Conservation (phyloP, 2,329 filamentous ascomycete genomes). For the Phialophora verrucosa region DNA sequence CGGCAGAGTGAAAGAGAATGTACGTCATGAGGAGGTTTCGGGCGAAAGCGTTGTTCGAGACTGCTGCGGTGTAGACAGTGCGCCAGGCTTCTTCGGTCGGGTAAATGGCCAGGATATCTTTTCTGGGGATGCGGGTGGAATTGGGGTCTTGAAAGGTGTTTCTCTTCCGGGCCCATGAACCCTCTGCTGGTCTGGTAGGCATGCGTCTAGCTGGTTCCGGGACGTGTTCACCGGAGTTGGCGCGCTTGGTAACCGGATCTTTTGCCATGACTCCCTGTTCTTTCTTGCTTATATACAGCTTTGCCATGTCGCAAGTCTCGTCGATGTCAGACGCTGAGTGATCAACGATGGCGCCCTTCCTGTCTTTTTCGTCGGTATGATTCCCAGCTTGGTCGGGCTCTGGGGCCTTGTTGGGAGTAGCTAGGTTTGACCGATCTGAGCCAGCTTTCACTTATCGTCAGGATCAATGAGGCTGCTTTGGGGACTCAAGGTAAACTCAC, state of each 20-base stretch:
- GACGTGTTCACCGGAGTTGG: background rate
- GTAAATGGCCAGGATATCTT: constrained; percentile 18
- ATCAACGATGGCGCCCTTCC: background rate
- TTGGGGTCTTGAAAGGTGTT: constrained; percentile 10
- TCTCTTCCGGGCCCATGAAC: background rate
- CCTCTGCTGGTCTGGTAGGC: background rate
- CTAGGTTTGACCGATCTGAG: background rate
- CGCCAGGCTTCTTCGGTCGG: constrained; percentile 11
- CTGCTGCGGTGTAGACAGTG: background rate
- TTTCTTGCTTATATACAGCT: background rate
- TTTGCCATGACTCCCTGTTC: background rate
- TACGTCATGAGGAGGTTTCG: constrained; percentile 8
- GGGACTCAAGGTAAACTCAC: background rate
- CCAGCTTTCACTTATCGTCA: background rate
- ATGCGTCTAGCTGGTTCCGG: background rate
- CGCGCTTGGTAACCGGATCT: background rate
- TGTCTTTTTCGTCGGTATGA: background rate
- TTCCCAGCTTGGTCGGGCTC: background rate
- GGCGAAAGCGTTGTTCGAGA: constrained; percentile 4
- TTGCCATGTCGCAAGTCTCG: background rate
- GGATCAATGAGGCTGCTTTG: background rate
- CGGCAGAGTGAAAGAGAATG: constrained; percentile 10
- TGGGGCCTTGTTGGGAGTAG: background rate
- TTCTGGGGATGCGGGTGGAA: constrained; percentile 8
- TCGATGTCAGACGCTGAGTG: background rate